Base-by-base conservation (phyloP, 2,329 filamentous ascomycete genomes). In the Plenodomus biglobosus region DNA sequence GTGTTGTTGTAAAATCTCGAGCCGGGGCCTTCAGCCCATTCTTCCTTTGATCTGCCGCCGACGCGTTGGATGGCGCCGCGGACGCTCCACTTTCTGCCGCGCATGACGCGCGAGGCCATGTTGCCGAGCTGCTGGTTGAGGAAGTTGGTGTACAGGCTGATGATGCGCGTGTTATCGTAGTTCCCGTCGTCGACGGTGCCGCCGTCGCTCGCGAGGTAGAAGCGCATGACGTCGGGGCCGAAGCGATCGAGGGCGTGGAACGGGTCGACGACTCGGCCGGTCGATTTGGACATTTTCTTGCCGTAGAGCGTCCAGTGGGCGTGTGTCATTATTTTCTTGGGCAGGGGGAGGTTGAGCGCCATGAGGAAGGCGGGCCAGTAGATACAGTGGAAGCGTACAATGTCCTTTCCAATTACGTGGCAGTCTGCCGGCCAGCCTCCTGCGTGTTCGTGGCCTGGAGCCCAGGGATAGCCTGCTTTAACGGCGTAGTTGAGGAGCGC, bases 281-380 rank as follows among this genome's bases (percentile, higher is more conserved):
- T 84, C 1, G 90, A 95, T 72, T 99, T 99, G 52, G 92, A 92
- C 92, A 99, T 99, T 73, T 99, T 99, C 60, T 85, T 83, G 44
- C 84, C 84, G 46, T 88, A 89, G 74, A 99, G 85, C 13, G 91
- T 95, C 94, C 95, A 99, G 70, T 99, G 94, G 2, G 87, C 91
- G 68, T 99, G 94, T 43, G 90, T 90, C 2, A 99, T 77, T 24
- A 99, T 82, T 54, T 85, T 85, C 64, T 85, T 86, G 1, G 94
- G 90, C 1, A 88, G 76, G 1, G 90, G 87, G 3, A 97, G 78
- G 42, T 86, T 85, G 13, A 96, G 77, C 1, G 94, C 92, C 80
- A 99, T 87, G 15, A 99, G 84, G 60, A 99, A 87, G 3, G 94
- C 94, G 0, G 94, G 94, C 94, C 95, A 99, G 77, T 99, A 99